Conservation (phyloP, 1,139 yeast genomes). For the Nakaseomyces bracarensis region DNA sequence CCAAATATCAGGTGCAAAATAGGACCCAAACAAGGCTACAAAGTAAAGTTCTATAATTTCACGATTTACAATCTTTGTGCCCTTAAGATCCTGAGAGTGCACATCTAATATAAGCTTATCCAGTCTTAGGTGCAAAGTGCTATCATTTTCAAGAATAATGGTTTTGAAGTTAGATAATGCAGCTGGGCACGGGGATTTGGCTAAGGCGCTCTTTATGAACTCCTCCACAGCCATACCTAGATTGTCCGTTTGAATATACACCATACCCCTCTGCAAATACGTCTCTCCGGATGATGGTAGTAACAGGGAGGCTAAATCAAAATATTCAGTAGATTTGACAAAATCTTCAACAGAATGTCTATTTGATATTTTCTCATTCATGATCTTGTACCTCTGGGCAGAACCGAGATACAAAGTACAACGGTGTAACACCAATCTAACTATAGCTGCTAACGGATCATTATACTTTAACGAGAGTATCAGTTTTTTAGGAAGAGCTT, state of each 20-base stretch:
- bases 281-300: conserved; percentile 64
- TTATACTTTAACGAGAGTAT: conserved; percentile 18
- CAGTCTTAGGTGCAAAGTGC: conserved; percentile 18
- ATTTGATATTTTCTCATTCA: conserved; percentile 40
- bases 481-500: conserved; percentile 16
- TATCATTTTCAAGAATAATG: conserved; percentile 18
- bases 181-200: conserved; percentile 40
- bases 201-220: conserved; percentile 50
- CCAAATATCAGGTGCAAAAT: conserved; percentile 24
- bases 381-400: conserved; percentile 48
- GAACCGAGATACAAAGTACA: conserved; percentile 54
- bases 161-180: conserved; percentile 22
- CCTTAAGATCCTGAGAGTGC: conserved; percentile 15
- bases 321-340: conserved; percentile 41
- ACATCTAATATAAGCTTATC: conserved; percentile 14
- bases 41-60: conserved; percentile 31
- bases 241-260: conserved; percentile 38
- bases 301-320: conserved; percentile 44
- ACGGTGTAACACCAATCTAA: conserved; percentile 45
- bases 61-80: conserved; percentile 24
- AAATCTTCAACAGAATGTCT: conserved; percentile 35
- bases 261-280: conserved; percentile 51
- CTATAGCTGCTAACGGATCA: conserved; percentile 32
- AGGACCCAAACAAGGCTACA: conserved; percentile 25
- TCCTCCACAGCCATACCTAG: conserved; percentile 40